Evolutionary conservation across 1,284 basidiomycete species (phyloP).

Genomic region (Pseudozyma sp.): DNA sequence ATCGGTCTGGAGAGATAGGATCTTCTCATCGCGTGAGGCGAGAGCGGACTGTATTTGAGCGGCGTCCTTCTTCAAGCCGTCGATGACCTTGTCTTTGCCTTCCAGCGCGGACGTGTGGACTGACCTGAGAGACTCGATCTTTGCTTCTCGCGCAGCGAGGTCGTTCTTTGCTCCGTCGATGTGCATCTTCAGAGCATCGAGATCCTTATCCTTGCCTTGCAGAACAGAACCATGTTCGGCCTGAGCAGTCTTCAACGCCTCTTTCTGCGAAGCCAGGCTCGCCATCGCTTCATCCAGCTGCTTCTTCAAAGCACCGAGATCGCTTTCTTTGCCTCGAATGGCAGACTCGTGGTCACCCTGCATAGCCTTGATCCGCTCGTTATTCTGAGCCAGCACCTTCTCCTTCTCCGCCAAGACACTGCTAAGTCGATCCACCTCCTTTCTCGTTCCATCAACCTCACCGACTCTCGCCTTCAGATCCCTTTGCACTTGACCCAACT

Average conservation of each 20-base stretch:
- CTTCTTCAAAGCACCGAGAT: conserved; percentile 4
- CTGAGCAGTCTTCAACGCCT: conserved; percentile 9
- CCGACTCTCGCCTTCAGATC: conserved; percentile 17
- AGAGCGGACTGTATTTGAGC: neutral
- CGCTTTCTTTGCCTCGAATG: conserved; percentile 1
- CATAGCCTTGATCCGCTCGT: conserved; percentile 19
- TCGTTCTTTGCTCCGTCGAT: neutral
- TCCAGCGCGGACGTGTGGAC: conserved; percentile 7
- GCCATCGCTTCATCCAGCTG: neutral
- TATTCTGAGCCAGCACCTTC: conserved; percentile 3
- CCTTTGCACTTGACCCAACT: conserved; percentile 1
- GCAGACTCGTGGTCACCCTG: conserved; percentile 2
- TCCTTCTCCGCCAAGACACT: conserved; percentile 1
- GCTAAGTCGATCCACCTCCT: conserved; percentile 12
- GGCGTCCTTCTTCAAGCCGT: neutral
- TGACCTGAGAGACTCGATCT: conserved; percentile 2
- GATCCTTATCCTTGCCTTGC: conserved; percentile 11
- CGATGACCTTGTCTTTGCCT: conserved; percentile 1
- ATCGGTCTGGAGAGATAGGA: conserved; percentile 10
- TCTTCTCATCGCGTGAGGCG: conserved; percentile 7
- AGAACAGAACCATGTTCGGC: conserved; percentile 15
- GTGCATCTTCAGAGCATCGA: conserved; percentile 9
- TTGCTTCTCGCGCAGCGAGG: conserved; percentile 1
- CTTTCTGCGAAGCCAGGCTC: conserved; percentile 8
- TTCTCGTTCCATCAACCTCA: conserved; percentile 7